phyloP scores from a whole-genome alignment of 164 flowering plant species.

The Vitis rupestris region DNA sequence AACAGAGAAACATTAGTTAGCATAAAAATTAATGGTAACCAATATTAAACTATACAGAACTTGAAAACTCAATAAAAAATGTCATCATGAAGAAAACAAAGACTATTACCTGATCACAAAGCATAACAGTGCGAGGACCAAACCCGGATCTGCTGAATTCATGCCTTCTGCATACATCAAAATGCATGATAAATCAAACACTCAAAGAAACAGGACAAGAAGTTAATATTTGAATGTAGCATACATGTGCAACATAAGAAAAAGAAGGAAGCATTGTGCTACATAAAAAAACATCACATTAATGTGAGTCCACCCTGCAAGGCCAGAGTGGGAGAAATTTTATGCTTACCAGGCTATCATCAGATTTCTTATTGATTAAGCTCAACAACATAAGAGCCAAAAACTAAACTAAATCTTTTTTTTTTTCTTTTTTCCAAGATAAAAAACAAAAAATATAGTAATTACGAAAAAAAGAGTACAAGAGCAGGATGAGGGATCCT shows the following conservation, averaged over 20 bases:
- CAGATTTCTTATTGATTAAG: too few relatives aligned
- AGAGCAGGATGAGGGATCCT: too few relatives aligned
- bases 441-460: too few relatives aligned
- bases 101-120: slow-evolving; percentile 90
- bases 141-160: slow-evolving; percentile 61
- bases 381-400: too few relatives aligned
- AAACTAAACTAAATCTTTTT: too few relatives aligned
- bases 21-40: neutral
- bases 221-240: neutral
- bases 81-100: neutral
- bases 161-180: slow-evolving; percentile 44
- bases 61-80: neutral
- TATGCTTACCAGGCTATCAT: too few relatives aligned
- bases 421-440: too few relatives aligned
- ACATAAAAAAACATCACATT: neutral
- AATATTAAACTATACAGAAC: neutral
- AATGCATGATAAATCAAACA: slow-evolving; percentile 1
- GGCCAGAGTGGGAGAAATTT: too few relatives aligned
- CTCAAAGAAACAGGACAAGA: neutral
- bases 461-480: too few relatives aligned
- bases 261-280: neutral
- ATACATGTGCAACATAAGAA: neutral
- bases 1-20: neutral
- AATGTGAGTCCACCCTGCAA: neutral
- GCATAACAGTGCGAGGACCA: slow-evolving; percentile 70